Evolutionary conservation across 179 eudicot genomes (phyloP), one percentile per base, ranked within the genome.

Genomic region (Gypsophila paniculata): DNA sequence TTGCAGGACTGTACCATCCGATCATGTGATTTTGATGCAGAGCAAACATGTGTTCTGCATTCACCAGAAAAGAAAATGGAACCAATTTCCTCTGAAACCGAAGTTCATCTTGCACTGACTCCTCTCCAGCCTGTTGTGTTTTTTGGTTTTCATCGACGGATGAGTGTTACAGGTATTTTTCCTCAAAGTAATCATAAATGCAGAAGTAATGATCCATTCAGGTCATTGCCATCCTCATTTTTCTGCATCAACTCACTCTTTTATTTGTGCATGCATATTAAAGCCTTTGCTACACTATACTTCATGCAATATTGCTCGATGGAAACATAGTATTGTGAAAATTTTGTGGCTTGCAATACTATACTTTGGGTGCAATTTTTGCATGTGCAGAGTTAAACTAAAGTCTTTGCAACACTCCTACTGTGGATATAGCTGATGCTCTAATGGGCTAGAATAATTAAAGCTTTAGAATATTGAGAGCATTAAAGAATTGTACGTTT

Each of bases 51-150:
- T 76, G 99, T 94, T 52, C 82, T 94, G 79, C 99, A 94, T 85
- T 94, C 99, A 65, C 97, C 99, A 21, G 99, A 94, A 83, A 94
- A 78, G 86, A 94, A 89, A 82, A 83, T 83, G 77, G 99, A 94
- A 77, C 86, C 81, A 10, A 92, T 94, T 69, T 83, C 99, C 53
- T 61, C 81, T n/a, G 97, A 91, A 54, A 87, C 96, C 26, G 99
- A 94, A 87, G 97, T 94, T 76, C 92, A 94, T 90, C 86, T 94
- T 65, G 99, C 99, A 34, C 71, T 94, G 78, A 94, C 99, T 74
- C 94, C 99, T 74, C 97, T 94, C 70, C 96, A 86, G 77, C 97
- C 97, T 75, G 87, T 94, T 38, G 99, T 92, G 2, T 94, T 94
- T 85, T 94, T 94, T 81, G 96, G 99, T 74, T 91, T 91, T 82